These are phyloP conservation scores for Phoma sp. DNA, from an alignment of 2,329 filamentous ascomycete species.

Conservation along the genomic window DNA sequence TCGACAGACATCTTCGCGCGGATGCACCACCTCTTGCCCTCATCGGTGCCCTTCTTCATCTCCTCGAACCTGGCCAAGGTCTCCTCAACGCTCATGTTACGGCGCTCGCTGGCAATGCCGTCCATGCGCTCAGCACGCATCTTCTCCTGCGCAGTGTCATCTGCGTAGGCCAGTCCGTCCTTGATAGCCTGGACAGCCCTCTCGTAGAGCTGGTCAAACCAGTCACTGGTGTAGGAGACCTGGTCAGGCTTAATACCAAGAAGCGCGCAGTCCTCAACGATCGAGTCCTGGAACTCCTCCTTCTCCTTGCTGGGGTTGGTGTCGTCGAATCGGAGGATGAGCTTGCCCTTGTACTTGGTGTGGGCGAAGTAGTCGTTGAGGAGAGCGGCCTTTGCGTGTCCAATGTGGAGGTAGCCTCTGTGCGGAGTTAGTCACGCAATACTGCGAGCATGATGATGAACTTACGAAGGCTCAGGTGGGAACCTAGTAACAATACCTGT, in stretches of 20 bases:
- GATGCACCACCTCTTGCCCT: constrained; percentile 87
- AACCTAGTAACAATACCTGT: constrained; percentile 84
- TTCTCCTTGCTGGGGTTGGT: constrained; percentile 98
- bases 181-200: constrained; percentile 85
- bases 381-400: constrained; percentile 91
- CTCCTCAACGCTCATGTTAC: constrained; percentile 81
- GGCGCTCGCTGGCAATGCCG: constrained; percentile 80
- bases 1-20: constrained; percentile 92
- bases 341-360: constrained; percentile 87
- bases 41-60: constrained; percentile 86
- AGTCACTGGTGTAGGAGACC: constrained; percentile 90
- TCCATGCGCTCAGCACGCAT: constrained; percentile 88
- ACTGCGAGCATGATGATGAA: constrained; percentile 18
- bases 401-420: constrained; percentile 87
- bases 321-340: constrained; percentile 93
- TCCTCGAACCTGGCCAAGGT: constrained; percentile 86
- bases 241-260: constrained; percentile 92
- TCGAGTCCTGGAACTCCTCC: constrained; percentile 92
- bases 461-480: constrained; percentile 88
- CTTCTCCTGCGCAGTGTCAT: constrained; percentile 88
- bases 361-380: constrained; percentile 98
- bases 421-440: constrained; percentile 21
- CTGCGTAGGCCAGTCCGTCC: constrained; percentile 87
- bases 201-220: constrained; percentile 91
- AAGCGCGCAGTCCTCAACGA: constrained; percentile 86